These are phyloP conservation scores for Rhizoclosmatium sp. DNA, from an alignment of 192 early-diverging fungal genomes.

Conservation along the genomic window DNA sequence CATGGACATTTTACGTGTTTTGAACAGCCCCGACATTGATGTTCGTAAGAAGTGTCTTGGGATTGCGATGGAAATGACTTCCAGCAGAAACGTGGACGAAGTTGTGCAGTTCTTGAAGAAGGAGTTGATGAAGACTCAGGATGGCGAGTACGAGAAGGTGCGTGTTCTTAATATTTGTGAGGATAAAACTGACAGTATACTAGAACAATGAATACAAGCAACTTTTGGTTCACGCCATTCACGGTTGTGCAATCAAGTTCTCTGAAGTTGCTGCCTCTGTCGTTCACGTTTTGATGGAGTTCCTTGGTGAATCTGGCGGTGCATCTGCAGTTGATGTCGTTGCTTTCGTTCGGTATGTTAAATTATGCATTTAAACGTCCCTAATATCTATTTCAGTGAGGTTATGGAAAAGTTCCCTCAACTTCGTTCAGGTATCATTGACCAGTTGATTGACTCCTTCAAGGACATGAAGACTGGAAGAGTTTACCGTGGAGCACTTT, in stretches of 20 bases:
- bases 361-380: not conserved
- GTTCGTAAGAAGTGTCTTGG: slow-evolving; percentile 88
- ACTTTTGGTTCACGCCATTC: slow-evolving; percentile 95
- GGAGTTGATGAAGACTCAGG: slow-evolving; percentile 92
- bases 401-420: slow-evolving; percentile 96
- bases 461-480: slow-evolving; percentile 88
- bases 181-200: not conserved
- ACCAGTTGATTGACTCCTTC: slow-evolving; percentile 83
- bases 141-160: slow-evolving; percentile 89
- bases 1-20: slow-evolving; percentile 95
- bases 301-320: slow-evolving; percentile 88
- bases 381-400: slow-evolving; percentile 55
- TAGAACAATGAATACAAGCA: slow-evolving; percentile 93
- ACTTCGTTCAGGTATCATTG: slow-evolving; percentile 83
- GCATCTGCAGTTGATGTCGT: slow-evolving; percentile 93
- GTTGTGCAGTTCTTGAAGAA: slow-evolving; percentile 94
- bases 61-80: slow-evolving; percentile 92
- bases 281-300: slow-evolving; percentile 95
- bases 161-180: not conserved
- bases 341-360: slow-evolving; percentile 82
- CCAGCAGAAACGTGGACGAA: slow-evolving; percentile 90
- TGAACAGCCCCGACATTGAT: slow-evolving; percentile 86
- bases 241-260: slow-evolving; percentile 94
- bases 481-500: slow-evolving; percentile 95
- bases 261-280: slow-evolving; percentile 96